Evolutionary conservation across 345 rosid species (phyloP).

Genomic region (Brassica incana): DNA sequence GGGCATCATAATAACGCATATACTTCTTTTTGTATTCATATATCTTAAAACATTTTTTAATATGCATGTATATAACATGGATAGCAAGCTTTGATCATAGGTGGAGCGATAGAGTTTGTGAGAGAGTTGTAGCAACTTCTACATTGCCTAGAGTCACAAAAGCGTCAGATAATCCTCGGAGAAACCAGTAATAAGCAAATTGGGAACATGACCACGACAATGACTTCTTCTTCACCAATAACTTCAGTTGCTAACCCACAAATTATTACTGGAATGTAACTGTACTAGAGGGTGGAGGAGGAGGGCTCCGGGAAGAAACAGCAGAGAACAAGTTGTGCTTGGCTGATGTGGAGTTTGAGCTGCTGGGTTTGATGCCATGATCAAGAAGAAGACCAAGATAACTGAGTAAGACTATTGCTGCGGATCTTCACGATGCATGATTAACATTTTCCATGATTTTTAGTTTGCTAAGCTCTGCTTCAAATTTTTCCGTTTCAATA

Average conservation of each 20-base stretch:
- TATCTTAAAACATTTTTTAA: background rate
- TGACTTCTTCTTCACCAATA: background rate
- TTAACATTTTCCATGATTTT: too few relatives aligned
- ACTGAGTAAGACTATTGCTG: background rate
- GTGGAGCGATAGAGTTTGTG: slow-evolving; percentile 95
- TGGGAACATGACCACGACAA: background rate
- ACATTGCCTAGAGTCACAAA: background rate
- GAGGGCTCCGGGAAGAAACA: background rate
- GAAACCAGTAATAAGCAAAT: background rate
- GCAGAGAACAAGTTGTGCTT: background rate
- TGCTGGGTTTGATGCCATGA: background rate
- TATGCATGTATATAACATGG: slow-evolving; percentile 46
- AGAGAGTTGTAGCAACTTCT: slow-evolving; percentile 81
- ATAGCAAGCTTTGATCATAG: slow-evolving; percentile 97
- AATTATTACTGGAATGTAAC: too few relatives aligned
- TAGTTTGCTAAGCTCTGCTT: too few relatives aligned
- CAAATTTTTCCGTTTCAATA: too few relatives aligned
- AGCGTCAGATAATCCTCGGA: background rate
- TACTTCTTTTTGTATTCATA: background rate
- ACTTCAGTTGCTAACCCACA: background rate
- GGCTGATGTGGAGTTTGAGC: background rate
- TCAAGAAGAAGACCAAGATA: background rate
- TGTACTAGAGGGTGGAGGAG: background rate
- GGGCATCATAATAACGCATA: slow-evolving; percentile 40
- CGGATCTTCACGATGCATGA: background rate